Base-by-base conservation (phyloP, 1,284 basidiomycete species). In the Garcileccinum viscosum region DNA sequence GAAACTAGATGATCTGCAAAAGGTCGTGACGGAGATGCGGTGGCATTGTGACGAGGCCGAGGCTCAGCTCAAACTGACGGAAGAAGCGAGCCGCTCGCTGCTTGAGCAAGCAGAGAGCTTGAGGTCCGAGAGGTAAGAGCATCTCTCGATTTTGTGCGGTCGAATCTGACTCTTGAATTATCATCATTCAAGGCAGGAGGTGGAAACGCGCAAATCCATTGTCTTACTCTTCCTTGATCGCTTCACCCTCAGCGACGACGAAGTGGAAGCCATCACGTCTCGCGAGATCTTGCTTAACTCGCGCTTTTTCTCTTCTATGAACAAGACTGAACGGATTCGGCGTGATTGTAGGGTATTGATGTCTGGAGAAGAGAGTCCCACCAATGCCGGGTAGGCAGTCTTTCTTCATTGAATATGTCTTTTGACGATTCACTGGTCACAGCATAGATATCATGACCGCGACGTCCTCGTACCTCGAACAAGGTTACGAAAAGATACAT, bases 381-480 rank as follows among this genome's bases (percentile, higher is more conserved):
- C 93, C 7, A 88, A 90, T 77, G 94, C 94, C 30, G 95, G 95
- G 94, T 96, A 71, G 65, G 89, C 80, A 12, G 4, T 8, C 60
- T 19, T 38, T 44, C 53, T 11, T 1, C 53, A 9, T 44, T 35
- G 2, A 5, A 38, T 2, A 33, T 56, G 24, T n/a, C 42, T 64
- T 9, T 62, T 69, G 58, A 40, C 1, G 24, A 9, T 38, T 4
- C 37, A 70, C 62, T 14, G 17, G 17, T 67, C 67, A 47, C 75
- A 96, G 95, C 3, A 82, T 94, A 64, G 96, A 98, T 76, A 96
- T 99, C 68, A 95, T 99, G 90, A 83, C 91, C 0, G 84, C 89
- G 14, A 97, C 95, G 0, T 90, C 93, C 0, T 84, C 90, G 14
- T 89, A 95, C 71, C 89, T 99, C 62, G 96, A 99, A 76, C 90